phyloP scores from a whole-genome alignment of 164 flowering plant species.

The Santalum album region DNA sequence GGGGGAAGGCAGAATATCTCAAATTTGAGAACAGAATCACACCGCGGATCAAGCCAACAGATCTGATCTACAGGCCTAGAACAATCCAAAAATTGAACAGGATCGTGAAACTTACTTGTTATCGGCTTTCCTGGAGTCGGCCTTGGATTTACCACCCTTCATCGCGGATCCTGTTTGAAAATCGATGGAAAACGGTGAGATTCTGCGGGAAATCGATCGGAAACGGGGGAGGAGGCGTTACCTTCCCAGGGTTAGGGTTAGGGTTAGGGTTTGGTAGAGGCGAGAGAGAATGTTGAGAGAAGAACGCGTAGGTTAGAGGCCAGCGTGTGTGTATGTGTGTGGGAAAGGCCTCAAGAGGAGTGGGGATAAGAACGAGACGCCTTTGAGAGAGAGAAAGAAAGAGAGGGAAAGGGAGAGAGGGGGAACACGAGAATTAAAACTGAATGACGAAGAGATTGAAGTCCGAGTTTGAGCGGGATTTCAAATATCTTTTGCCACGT shows the following conservation, averaged over 20 bases:
- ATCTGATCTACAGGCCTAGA: slow-evolving; percentile 7
- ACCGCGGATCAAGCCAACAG: too few relatives aligned
- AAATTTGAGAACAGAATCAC: too few relatives aligned
- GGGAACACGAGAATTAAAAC: slow-evolving; percentile 8
- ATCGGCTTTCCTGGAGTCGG: slow-evolving; percentile 18
- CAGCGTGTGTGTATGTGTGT: not conserved
- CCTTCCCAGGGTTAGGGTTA: slow-evolving; percentile 8
- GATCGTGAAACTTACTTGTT: slow-evolving; percentile 24
- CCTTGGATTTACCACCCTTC: slow-evolving; percentile 42
- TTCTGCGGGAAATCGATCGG: slow-evolving; percentile 4
- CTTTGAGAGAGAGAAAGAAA: slow-evolving; percentile 2
- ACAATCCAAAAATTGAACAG: not conserved
- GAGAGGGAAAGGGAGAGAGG: not conserved
- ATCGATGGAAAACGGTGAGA: slow-evolving; percentile 13
- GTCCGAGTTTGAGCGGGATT: slow-evolving; percentile 46
- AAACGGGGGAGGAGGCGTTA: slow-evolving; percentile 3
- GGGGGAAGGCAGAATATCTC: too few relatives aligned
- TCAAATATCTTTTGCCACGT: slow-evolving; percentile 31
- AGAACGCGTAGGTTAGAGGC: not conserved
- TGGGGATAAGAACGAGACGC: not conserved
- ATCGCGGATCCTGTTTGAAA: slow-evolving; percentile 24
- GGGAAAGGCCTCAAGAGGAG: not conserved
- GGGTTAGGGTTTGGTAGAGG: slow-evolving; percentile 20
- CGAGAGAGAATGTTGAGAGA: not conserved
- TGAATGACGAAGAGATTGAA: slow-evolving; percentile 19